Evolutionary conservation across 495 filamentous ascomycete species (phyloP).

Genomic region (Aspergillus sclerotioniger): DNA sequence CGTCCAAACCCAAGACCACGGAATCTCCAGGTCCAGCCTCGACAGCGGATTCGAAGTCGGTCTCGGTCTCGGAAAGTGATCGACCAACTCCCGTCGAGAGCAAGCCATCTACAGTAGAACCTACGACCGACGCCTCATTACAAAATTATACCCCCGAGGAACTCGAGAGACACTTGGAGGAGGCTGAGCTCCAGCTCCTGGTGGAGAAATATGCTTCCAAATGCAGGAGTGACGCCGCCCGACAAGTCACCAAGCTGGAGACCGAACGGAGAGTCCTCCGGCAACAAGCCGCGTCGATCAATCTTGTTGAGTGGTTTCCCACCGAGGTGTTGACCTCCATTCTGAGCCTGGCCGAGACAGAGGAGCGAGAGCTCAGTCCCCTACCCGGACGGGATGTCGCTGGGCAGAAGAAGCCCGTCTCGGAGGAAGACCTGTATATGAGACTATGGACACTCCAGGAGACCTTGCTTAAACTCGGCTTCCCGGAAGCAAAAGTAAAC

Average conservation of each 20-base stretch:
- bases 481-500: conserved; percentile 60
- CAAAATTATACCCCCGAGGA: conserved; percentile 73
- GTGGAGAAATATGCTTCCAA: conserved; percentile 78
- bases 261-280: conserved; percentile 78
- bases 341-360: conserved; percentile 53
- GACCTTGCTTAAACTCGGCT: conserved; percentile 64
- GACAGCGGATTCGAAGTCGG: conserved; percentile 35
- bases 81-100: conserved; percentile 29
- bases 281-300: conserved; percentile 66
- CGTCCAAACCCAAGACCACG: conserved; percentile 61
- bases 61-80: conserved; percentile 42
- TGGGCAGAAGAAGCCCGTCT: conserved; percentile 30
- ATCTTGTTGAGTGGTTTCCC: conserved; percentile 74
- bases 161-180: conserved; percentile 77
- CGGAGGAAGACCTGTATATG: conserved; percentile 70
- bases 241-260: conserved; percentile 68
- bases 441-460: conserved; percentile 79
- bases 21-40: conserved; percentile 31
- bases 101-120: conserved; percentile 18
- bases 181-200: conserved; percentile 74
- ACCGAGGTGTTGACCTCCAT: conserved; percentile 74
- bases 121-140: conserved; percentile 29
- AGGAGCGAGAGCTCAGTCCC: conserved; percentile 38
- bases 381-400: conserved; percentile 26
- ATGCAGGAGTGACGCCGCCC: conserved; percentile 61